A percentile compares a stretch with the other conserved stretches of the same genome.
phyloP scores from a whole-genome alignment of 257 asterid species.

The Solanum lignicaule region DNA sequence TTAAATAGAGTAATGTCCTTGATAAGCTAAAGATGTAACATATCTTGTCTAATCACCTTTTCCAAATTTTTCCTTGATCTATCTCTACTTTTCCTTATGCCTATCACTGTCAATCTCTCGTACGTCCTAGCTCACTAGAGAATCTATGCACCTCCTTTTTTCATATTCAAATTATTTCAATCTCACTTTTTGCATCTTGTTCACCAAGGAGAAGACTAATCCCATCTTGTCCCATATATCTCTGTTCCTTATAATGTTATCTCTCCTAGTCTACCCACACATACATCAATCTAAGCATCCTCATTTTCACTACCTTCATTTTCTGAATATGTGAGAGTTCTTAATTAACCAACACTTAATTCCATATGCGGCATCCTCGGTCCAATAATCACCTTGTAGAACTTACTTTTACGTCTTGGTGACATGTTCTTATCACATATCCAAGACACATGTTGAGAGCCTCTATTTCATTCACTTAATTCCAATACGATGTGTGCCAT shows the following conservation, averaged over 20 bases:
- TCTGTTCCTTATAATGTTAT: too few species aligned
- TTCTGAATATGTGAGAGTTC: not conserved
- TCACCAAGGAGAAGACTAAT: rapidly evolving
- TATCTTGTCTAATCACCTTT: too few species aligned
- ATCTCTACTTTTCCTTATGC: not conserved
- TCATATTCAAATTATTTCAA: not conserved
- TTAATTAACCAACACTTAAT: not conserved
- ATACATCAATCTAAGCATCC: too few species aligned
- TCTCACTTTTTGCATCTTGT: not conserved
- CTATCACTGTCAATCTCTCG: not conserved
- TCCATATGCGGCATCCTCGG: not conserved
- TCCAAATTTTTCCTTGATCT: not conserved
- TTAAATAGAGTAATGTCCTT: too few species aligned
- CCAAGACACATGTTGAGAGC: not conserved
- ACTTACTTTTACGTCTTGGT: not conserved
- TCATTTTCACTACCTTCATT: not conserved
- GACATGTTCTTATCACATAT: not conserved
- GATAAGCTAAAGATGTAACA: not conserved
- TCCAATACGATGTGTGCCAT: not conserved
- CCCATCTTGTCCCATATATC: not conserved
- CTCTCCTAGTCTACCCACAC: not conserved
- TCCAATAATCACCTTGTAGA: not conserved
- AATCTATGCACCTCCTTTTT: not conserved
- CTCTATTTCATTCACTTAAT: not conserved
- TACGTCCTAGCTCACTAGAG: too few species aligned